phyloP scores from a whole-genome alignment of 2,329 filamentous ascomycete species.

The Cytospora leucostoma region DNA sequence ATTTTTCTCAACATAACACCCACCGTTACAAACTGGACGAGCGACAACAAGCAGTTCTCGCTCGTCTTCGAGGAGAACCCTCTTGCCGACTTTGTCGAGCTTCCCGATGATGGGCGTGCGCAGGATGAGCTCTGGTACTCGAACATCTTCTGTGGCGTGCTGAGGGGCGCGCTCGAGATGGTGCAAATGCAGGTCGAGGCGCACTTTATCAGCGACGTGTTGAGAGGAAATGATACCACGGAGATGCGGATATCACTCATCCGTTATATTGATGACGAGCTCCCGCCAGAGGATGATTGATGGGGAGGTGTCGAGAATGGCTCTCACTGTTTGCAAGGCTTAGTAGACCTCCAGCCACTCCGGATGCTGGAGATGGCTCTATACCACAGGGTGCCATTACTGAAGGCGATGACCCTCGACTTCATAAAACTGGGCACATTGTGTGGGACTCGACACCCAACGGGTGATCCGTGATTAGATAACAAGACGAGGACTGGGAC shows the following conservation, averaged over 20 bases:
- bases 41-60: slow-evolving; percentile 94
- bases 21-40: slow-evolving; percentile 91
- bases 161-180: slow-evolving; percentile 93
- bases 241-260: slow-evolving; percentile 94
- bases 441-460: not conserved
- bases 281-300: slow-evolving; percentile 94
- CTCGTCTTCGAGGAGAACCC: slow-evolving; percentile 97
- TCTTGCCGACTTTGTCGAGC: slow-evolving; percentile 92
- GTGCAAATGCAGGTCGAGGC: slow-evolving; percentile 99
- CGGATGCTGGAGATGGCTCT: not conserved
- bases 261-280: slow-evolving; percentile 94
- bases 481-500: not conserved
- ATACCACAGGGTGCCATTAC: not conserved
- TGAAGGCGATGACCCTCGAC: not conserved
- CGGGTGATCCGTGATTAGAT: not conserved
- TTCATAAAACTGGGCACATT: not conserved
- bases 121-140: slow-evolving; percentile 99
- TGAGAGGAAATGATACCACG: slow-evolving; percentile 92
- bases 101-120: slow-evolving; percentile 91
- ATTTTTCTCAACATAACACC: slow-evolving; percentile 98
- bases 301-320: slow-evolving; percentile 31
- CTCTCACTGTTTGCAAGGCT: not conserved
- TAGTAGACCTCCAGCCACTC: not conserved
- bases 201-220: slow-evolving; percentile 90
- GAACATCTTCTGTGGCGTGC: slow-evolving; percentile 91